Conservation (phyloP, 495 filamentous ascomycete species). For the Polyplosphaeria fusca region DNA sequence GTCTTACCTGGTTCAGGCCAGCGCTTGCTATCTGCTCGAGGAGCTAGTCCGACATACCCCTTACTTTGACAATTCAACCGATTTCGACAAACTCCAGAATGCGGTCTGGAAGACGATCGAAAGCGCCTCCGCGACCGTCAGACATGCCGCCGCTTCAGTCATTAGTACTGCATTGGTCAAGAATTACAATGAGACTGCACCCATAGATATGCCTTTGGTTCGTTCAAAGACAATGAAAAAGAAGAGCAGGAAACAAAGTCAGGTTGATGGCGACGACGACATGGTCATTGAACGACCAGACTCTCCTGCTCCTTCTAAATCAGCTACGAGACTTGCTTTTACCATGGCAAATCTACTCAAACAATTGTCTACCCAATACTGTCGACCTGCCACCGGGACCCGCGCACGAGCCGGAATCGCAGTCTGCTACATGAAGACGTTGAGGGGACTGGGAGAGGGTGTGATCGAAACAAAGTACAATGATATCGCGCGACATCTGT, state of each 20-base stretch:
- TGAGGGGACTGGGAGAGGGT: constrained; percentile 70
- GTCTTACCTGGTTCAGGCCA: constrained; percentile 73
- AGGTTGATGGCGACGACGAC: constrained; percentile 72
- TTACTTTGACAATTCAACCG: constrained; percentile 84
- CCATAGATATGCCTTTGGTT: constrained; percentile 47
- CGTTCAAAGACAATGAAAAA: constrained; percentile 72
- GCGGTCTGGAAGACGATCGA: constrained; percentile 83
- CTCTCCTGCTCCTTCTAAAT: constrained; percentile 70
- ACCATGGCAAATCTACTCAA: constrained; percentile 75
- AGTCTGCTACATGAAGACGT: constrained; percentile 77
- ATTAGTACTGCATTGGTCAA: constrained; percentile 76
- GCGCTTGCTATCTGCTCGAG: constrained; percentile 77
- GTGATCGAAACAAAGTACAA: constrained; percentile 76
- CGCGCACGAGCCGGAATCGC: constrained; percentile 78
- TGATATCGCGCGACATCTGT: constrained; percentile 74
- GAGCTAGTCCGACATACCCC: constrained; percentile 64
- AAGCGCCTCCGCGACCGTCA: constrained; percentile 64
- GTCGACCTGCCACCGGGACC: constrained; percentile 74
- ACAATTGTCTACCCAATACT: constrained; percentile 78
- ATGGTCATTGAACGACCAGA: constrained; percentile 68
- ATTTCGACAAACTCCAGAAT: constrained; percentile 81
- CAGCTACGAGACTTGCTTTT: constrained; percentile 64
- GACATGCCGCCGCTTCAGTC: constrained; percentile 84
- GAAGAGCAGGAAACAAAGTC: constrained; percentile 66
- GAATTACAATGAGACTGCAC: constrained; percentile 63